These are phyloP conservation scores for Tylopilus balloui DNA, from an alignment of 768 basidiomycete species.

Conservation along the genomic window DNA sequence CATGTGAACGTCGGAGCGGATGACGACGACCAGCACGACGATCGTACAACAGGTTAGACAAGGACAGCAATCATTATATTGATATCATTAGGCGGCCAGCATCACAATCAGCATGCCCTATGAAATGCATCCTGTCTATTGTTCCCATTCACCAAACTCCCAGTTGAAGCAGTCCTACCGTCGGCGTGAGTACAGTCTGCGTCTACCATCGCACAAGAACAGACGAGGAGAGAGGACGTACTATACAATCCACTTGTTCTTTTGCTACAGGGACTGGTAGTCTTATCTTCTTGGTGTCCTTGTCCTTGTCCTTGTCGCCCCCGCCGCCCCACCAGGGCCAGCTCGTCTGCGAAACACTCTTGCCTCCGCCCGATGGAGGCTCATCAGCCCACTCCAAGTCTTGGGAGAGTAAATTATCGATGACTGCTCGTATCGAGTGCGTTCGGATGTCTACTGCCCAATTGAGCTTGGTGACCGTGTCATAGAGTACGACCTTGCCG, in stretches of 20 bases:
- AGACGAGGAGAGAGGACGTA: slow-evolving; percentile 32
- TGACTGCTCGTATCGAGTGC: slow-evolving; percentile 65
- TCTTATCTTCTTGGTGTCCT: slow-evolving; percentile 14
- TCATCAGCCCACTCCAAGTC: slow-evolving; percentile 49
- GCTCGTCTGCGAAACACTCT: neutral
- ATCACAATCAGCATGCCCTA: neutral
- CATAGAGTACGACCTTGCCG: slow-evolving; percentile 77
- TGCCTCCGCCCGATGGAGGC: slow-evolving; percentile 7
- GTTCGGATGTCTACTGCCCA: slow-evolving; percentile 77
- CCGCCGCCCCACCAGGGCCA: slow-evolving; percentile 32
- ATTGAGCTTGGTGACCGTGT: slow-evolving; percentile 74
- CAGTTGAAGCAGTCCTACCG: slow-evolving; percentile 68
- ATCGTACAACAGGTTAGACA: neutral
- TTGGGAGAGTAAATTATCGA: slow-evolving; percentile 59
- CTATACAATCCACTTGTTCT: slow-evolving; percentile 62
- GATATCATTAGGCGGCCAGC: neutral
- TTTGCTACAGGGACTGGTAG: slow-evolving; percentile 44
- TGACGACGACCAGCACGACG: too few species aligned
- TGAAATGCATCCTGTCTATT: neutral
- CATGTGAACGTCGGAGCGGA: neutral
- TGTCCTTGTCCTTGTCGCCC: slow-evolving; percentile 28
- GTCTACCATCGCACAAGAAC: neutral
- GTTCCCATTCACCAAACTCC: slow-evolving; percentile 51
- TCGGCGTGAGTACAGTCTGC: neutral
- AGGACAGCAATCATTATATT: neutral